Evolutionary conservation across 352 stramenopile species (phyloP).

Genomic region (Pythium vanterpoolii): DNA sequence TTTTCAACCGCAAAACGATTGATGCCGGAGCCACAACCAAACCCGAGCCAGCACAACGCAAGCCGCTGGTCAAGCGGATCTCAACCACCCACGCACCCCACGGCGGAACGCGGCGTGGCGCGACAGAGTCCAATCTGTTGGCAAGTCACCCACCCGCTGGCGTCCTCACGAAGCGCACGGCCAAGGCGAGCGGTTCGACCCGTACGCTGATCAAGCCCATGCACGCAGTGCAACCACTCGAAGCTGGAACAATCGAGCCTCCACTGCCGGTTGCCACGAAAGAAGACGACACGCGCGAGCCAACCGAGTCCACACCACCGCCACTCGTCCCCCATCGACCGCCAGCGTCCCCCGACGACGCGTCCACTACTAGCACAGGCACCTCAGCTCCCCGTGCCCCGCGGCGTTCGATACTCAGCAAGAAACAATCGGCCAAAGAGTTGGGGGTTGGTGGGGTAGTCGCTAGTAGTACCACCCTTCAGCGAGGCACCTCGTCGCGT

Average conservation of each 20-base stretch:
- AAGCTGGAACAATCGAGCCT: neutral
- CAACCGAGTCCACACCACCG: neutral
- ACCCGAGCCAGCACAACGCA: neutral
- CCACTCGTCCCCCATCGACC: slow-evolving; percentile 6
- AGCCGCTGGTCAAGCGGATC: neutral
- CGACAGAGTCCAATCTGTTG: slow-evolving; percentile 6
- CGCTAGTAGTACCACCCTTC: neutral
- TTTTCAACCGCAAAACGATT: slow-evolving; percentile 18
- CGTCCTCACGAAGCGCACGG: neutral
- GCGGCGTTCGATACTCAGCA: slow-evolving; percentile 8
- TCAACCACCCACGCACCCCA: neutral
- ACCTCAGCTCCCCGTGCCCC: neutral
- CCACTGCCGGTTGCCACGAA: neutral
- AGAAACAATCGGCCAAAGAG: slow-evolving; percentile 11
- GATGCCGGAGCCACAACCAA: neutral
- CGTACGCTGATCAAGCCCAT: neutral
- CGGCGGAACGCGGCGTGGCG: neutral
- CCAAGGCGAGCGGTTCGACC: neutral
- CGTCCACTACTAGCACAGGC: neutral
- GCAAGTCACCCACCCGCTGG: neutral
- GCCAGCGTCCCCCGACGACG: neutral
- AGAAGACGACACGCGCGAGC: neutral
- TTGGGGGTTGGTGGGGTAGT: neutral
- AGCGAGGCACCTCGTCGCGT: neutral
- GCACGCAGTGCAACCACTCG: neutral